These are phyloP conservation scores for Thalassia testudinum DNA, from an alignment of 116 monocot species.

Conservation along the genomic window DNA sequence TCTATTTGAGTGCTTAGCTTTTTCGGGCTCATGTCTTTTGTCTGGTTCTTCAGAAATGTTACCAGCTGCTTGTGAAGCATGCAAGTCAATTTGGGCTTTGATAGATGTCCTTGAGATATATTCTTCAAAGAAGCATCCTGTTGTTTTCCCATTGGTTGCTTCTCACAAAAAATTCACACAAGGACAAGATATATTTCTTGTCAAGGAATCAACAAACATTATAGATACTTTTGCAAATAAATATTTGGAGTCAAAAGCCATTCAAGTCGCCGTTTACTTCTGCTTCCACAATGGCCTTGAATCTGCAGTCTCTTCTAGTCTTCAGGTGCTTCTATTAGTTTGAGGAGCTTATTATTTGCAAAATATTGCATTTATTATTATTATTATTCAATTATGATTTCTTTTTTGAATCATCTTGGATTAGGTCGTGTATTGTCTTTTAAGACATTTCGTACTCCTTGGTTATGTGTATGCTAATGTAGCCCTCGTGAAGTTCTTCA, in stretches of 20 bases:
- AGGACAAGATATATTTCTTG: conserved; percentile 11
- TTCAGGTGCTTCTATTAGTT: conserved; percentile 45
- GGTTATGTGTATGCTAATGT: no score
- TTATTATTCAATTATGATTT: no score
- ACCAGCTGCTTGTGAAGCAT: conserved; percentile 93
- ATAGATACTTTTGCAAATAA: conserved; percentile 34
- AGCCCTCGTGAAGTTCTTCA: neutral
- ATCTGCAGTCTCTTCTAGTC: conserved; percentile 64
- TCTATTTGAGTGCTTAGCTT: conserved; percentile 39
- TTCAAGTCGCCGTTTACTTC: conserved; percentile 70
- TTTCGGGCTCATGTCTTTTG: conserved; percentile 52
- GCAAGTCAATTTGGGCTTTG: conserved; percentile 81
- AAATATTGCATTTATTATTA: no score
- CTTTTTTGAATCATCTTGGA: no score
- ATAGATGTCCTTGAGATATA: conserved; percentile 59
- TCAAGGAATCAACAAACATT: conserved; percentile 23
- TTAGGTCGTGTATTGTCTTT: no score
- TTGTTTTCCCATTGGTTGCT: conserved; percentile 40
- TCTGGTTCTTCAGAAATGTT: conserved; percentile 74
- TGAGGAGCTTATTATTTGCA: no score
- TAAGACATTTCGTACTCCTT: no score
- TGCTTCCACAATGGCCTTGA: conserved; percentile 94
- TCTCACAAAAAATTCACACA: conserved; percentile 10
- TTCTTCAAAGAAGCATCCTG: conserved; percentile 15
- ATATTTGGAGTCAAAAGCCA: conserved; percentile 47